A percentile compares a stretch with the other conserved stretches of the same genome.
phyloP scores from a whole-genome alignment of 73 alveolate genomes.

The Tetrahymena thermophila region DNA sequence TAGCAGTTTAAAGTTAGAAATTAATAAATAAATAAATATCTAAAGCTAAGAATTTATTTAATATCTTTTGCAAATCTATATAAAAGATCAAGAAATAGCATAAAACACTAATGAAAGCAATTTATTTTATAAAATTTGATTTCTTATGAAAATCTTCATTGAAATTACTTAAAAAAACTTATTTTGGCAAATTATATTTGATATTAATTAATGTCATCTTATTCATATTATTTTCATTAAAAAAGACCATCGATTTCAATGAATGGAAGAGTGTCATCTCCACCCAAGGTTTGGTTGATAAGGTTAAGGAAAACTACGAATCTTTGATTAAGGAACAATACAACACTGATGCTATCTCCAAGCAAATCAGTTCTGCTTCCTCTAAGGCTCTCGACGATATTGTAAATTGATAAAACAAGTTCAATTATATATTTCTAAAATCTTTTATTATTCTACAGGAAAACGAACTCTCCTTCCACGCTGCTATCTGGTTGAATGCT shows the following conservation, averaged over 20 bases:
- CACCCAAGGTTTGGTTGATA: constrained; percentile 39
- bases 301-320: constrained; percentile 29
- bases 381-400: constrained; percentile 36
- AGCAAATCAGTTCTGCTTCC: constrained; percentile 30
- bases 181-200: neutral
- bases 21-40: neutral
- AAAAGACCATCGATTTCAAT: constrained; percentile 22
- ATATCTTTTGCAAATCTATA: neutral
- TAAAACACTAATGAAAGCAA: neutral
- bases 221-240: neutral
- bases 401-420: neutral
- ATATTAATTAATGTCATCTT: neutral
- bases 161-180: neutral
- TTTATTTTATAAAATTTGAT: neutral
- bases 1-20: neutral
- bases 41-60: neutral
- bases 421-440: neutral
- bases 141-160: neutral
- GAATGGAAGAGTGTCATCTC: constrained; percentile 28
- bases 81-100: neutral
- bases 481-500: constrained; percentile 41
- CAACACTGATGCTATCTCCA: constrained; percentile 37
- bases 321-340: constrained; percentile 14
- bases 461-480: constrained; percentile 31
- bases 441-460: neutral